These are phyloP conservation scores for Populus ilicifolia DNA, from an alignment of 345 rosid species.

Conservation along the genomic window DNA sequence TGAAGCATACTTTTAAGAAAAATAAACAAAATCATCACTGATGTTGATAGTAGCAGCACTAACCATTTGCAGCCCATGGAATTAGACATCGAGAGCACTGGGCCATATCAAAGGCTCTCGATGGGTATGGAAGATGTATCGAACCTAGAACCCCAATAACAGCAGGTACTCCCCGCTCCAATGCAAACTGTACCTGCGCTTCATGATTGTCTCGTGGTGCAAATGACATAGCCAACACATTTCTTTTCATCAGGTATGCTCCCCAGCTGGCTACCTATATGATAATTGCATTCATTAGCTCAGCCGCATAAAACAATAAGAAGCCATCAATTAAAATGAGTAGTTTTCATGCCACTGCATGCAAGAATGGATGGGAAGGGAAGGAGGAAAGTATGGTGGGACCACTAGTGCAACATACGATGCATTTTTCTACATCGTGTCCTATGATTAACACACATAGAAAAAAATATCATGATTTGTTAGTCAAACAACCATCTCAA, in stretches of 20 bases:
- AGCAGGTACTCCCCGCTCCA: constrained; percentile 96
- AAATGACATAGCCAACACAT: constrained; percentile 87
- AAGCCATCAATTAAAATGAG: neutral
- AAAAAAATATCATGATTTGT: neutral
- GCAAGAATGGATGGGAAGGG: neutral
- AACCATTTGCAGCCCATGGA: constrained; percentile 87
- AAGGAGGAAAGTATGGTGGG: neutral
- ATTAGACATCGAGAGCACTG: constrained; percentile 96
- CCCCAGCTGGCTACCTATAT: constrained; percentile 98
- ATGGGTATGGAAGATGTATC: constrained; percentile 78
- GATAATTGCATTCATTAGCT: constrained; percentile 6
- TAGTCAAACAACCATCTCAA: too few relatives aligned
- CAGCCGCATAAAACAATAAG: neutral
- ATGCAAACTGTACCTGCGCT: constrained; percentile 98
- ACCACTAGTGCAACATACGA: neutral
- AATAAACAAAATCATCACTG: neutral
- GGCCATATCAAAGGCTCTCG: constrained; percentile 97
- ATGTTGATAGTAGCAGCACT: constrained; percentile 11
- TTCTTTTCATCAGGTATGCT: constrained; percentile 81
- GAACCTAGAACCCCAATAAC: constrained; percentile 89
- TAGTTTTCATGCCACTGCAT: neutral
- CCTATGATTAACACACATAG: neutral
- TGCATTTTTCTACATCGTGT: neutral
- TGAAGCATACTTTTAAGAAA: neutral
- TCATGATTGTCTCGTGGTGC: constrained; percentile 97